phyloP scores from a whole-genome alignment of 441 rosid species.

The Corymbia citriodora region DNA sequence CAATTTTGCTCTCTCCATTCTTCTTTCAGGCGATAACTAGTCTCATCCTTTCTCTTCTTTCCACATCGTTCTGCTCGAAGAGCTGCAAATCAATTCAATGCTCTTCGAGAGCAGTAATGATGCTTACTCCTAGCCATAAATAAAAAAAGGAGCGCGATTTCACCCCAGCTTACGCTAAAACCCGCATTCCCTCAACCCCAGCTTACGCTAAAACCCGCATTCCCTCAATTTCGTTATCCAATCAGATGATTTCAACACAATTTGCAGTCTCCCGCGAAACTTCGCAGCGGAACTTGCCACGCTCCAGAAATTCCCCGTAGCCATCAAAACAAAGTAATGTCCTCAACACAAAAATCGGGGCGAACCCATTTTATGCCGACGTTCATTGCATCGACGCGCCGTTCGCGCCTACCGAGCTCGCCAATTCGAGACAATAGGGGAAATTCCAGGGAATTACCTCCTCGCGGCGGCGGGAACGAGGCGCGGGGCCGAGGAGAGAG shows the following conservation, averaged over 20 bases:
- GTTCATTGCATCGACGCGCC: neutral
- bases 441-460: neutral
- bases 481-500: neutral
- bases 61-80: neutral
- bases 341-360: neutral
- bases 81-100: neutral
- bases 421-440: neutral
- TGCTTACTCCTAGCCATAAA: neutral
- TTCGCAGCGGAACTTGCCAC: neutral
- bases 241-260: neutral
- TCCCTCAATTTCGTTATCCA: neutral
- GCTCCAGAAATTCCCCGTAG: neutral
- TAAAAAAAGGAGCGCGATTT: neutral
- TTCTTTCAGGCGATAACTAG: neutral
- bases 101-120: neutral
- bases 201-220: neutral
- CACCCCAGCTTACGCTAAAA: neutral
- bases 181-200: neutral
- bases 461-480: neutral
- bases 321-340: neutral
- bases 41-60: neutral
- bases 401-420: neutral
- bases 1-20: neutral
- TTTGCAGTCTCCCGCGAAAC: neutral
- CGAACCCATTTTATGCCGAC: neutral